Conservation (phyloP, 1,139 yeast species). For the Yamadazyma kanchanaburiensis region DNA sequence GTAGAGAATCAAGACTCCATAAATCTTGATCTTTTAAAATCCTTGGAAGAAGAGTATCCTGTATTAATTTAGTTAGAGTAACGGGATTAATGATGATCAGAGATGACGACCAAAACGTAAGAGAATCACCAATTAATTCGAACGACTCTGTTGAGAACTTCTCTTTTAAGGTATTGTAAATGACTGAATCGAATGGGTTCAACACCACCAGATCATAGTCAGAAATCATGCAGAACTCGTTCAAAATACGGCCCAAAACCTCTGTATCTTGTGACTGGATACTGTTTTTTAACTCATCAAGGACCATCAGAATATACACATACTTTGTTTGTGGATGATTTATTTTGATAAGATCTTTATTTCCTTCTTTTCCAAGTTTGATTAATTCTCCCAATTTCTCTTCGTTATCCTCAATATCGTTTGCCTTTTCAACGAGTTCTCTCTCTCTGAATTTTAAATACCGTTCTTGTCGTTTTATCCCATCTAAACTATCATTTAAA, state of each 20-base stretch:
- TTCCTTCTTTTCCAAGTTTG: constrained; percentile 4
- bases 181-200: background rate
- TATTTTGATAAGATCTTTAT: background rate
- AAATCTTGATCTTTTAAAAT: background rate
- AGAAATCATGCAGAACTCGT: background rate
- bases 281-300: background rate
- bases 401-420: constrained; percentile 2
- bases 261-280: background rate
- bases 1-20: constrained; percentile 2
- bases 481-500: constrained; percentile 16
- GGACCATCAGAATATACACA: background rate
- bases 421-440: constrained; percentile 3
- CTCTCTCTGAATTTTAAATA: constrained; percentile 13
- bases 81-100: background rate
- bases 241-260: background rate
- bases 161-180: background rate
- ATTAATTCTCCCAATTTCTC: constrained; percentile 3
- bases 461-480: constrained; percentile 17
- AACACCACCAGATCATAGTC: too few species aligned
- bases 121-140: background rate
- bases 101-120: background rate
- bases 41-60: background rate
- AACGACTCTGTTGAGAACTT: background rate
- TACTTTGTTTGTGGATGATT: background rate
- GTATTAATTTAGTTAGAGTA: background rate